Percentiles rank a stretch among this genome's conserved stretches.
These are phyloP conservation scores for Mariannaea elegans DNA, from an alignment of 2,329 filamentous ascomycete genomes.

Conservation along the genomic window DNA sequence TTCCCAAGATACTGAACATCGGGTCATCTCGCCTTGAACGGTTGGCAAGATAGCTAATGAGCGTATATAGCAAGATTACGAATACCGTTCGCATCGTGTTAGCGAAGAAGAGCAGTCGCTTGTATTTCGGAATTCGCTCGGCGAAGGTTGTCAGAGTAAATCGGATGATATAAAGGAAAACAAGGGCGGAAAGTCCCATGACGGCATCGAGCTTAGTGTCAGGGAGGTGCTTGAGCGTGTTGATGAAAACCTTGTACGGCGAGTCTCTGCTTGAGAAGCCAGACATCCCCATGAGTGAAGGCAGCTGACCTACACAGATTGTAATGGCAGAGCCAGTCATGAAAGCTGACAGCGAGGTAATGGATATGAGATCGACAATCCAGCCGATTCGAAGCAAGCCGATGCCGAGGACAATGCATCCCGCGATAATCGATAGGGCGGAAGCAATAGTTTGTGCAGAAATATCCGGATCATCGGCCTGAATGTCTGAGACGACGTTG, in stretches of 20 bases:
- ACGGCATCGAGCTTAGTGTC: conserved; percentile 79
- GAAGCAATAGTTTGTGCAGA: conserved; percentile 76
- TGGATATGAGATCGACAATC: conserved; percentile 92
- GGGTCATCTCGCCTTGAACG: conserved; percentile 69
- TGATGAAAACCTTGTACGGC: conserved; percentile 85
- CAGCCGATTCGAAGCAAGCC: conserved; percentile 85
- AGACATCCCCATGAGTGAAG: conserved; percentile 80
- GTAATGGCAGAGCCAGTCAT: conserved; percentile 96
- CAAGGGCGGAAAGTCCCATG: conserved; percentile 84
- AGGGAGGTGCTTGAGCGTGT: conserved; percentile 78
- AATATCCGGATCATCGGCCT: conserved; percentile 64
- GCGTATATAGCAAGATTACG: conserved; percentile 89
- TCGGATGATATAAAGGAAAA: conserved; percentile 80
- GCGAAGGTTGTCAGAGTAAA: conserved; percentile 70
- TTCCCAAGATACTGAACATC: conserved; percentile 76
- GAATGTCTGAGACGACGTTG: conserved; percentile 76
- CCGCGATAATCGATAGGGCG: conserved; percentile 79
- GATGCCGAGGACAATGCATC: conserved; percentile 79
- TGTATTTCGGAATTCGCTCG: conserved; percentile 72
- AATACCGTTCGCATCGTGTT: conserved; percentile 91
- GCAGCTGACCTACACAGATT: conserved; percentile 86
- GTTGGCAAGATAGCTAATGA: conserved; percentile 90
- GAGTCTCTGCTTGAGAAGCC: conserved; percentile 78
- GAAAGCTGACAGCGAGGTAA: conserved; percentile 90
- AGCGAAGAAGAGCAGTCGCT: conserved; percentile 87